phyloP scores from a whole-genome alignment of 768 basidiomycete species.

The Filobasidium floriforme region DNA sequence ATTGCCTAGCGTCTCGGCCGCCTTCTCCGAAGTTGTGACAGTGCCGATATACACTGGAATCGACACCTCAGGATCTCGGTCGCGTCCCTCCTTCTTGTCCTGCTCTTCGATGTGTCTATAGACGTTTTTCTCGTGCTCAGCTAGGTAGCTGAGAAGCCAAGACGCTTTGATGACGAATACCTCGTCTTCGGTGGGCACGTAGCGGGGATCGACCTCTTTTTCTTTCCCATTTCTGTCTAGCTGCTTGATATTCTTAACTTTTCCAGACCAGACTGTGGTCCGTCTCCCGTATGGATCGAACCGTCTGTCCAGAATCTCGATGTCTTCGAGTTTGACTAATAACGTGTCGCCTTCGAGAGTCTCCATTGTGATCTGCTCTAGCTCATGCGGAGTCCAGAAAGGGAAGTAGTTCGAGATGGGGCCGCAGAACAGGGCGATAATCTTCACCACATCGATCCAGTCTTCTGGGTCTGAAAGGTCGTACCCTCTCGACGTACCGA shows the following conservation, averaged over 20 bases:
- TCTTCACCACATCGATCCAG: background rate
- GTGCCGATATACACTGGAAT: background rate
- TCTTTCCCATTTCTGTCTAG: background rate
- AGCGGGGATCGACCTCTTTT: background rate
- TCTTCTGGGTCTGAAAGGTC: background rate
- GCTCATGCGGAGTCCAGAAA: background rate
- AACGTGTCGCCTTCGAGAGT: background rate
- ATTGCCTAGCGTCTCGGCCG: background rate
- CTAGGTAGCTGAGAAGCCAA: background rate
- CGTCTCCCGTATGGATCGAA: background rate
- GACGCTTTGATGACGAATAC: background rate
- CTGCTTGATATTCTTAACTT: background rate
- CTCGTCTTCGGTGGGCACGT: background rate
- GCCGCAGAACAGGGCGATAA: background rate
- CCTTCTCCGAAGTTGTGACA: background rate
- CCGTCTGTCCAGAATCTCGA: background rate
- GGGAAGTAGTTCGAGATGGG: background rate
- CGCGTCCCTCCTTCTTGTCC: background rate
- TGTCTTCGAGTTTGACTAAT: background rate
- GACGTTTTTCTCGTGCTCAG: background rate
- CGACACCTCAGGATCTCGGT: background rate
- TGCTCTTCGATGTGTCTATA: background rate
- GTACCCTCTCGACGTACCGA: background rate
- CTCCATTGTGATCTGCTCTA: background rate
- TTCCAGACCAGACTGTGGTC: background rate